Percentiles rank a stretch among this genome's conserved stretches.
Conservation (phyloP, 148 eudicot species). For the Suaeda aralocaspica region DNA sequence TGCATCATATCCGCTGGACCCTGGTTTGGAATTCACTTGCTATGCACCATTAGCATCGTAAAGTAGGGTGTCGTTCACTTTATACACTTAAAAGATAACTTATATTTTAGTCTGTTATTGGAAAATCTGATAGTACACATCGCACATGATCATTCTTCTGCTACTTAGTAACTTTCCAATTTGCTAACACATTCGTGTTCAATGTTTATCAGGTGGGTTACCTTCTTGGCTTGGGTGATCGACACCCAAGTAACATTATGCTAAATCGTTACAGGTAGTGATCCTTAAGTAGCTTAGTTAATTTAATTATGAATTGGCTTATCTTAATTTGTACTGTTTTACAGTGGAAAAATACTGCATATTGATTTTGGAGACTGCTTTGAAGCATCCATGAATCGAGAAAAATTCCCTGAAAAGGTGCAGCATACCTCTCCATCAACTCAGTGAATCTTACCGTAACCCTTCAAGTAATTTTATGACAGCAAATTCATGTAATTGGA, state of each 20-base stretch:
- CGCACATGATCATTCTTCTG: neutral
- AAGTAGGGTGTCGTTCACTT: neutral
- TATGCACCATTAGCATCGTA: neutral
- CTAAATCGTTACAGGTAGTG: conserved; percentile 89
- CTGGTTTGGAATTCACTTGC: neutral
- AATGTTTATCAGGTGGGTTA: conserved; percentile 78
- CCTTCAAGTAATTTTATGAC: neutral
- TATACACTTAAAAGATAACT: too few relatives aligned
- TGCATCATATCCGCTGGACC: neutral
- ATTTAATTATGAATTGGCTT: neutral
- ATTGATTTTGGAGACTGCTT: conserved; percentile 99
- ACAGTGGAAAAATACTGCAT: conserved; percentile 94
- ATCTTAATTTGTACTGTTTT: conserved; percentile 17
- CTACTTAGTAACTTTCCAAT: too few relatives aligned
- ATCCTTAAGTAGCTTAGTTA: conserved; percentile 5
- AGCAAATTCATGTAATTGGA: neutral
- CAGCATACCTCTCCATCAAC: neutral
- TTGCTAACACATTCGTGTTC: conserved; percentile 9
- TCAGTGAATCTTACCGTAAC: neutral
- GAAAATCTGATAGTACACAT: neutral
- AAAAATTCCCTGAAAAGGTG: conserved; percentile 97
- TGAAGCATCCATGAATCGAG: conserved; percentile 99
- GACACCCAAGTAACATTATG: conserved; percentile 99
- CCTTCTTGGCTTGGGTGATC: conserved; percentile 98
- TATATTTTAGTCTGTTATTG: neutral